Base-by-base conservation (phyloP, 2,329 filamentous ascomycete genomes). In the Fusarium sp. region DNA sequence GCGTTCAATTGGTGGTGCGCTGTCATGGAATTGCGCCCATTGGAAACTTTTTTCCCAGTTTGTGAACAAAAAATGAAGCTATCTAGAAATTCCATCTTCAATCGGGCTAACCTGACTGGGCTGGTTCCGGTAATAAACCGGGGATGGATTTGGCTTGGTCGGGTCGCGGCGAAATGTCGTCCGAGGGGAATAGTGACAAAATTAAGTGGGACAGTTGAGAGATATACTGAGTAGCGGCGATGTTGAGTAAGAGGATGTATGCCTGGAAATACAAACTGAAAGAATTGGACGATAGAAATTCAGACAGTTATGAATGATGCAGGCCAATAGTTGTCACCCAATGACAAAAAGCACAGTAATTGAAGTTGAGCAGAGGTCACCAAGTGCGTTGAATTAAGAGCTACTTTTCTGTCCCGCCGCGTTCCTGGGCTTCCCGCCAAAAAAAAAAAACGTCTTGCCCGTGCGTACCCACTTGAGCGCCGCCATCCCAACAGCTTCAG, bases 401-500 rank as follows among this genome's bases (percentile, higher is more conserved):
- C 16, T 43, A 36, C 23, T 47, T 41, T 60, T 73, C 46, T 66
- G 55, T 65, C 58, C 31, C 23, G 34, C 58, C 41, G n/a, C 48
- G 48, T 39, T 46, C 44, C 56, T 48, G 47, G 36, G 41, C 18
- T 65, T 69, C 72, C 73, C 72, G 73, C 72, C 73, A 78, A 78
- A 78, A 78, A 74, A 76, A 79, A 79, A 74, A 70, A 31, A 68
- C 50, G 41, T 41, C 65, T 46, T 74, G 66, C 61, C 71, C 71
- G 72, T 77, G 69, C 73, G 60, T 72, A 52, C 61, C 75, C 73
- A 71, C 69, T 72, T 65, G 67, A 71, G 73, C 74, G 75, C 76
- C 73, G 66, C 61, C 56, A 75, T 71, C 76, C 77, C 78, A 79
- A 80, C 78, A 78, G 71, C 75, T 75, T 73, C 70, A 70, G 47